Evolutionary conservation across 1,284 basidiomycete species (phyloP).

Genomic region (Austroboletus niveus): DNA sequence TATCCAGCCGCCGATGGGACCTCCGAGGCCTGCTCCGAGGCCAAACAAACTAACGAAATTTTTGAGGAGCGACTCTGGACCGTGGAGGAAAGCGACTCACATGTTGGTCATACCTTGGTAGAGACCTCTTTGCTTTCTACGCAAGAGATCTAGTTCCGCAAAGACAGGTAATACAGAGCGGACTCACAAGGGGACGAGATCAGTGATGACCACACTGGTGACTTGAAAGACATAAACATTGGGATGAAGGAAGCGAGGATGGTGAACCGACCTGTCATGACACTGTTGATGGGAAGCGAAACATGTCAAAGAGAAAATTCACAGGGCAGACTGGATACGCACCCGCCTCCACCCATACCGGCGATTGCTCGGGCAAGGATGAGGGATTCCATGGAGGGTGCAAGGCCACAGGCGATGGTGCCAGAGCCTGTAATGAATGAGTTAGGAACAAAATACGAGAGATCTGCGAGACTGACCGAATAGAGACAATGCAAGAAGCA

Average conservation of each 20-base stretch:
- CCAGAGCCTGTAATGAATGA: slow-evolving; percentile 56
- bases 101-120: slow-evolving; percentile 90
- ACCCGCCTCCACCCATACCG: slow-evolving; percentile 90
- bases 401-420: slow-evolving; percentile 79
- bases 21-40: slow-evolving; percentile 79
- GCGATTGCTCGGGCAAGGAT: slow-evolving; percentile 81
- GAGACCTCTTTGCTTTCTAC: slow-evolving; percentile 78
- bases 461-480: slow-evolving; percentile 57
- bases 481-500: slow-evolving; percentile 76
- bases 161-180: background rate
- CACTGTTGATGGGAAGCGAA: slow-evolving; percentile 39
- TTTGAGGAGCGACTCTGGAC: slow-evolving; percentile 9
- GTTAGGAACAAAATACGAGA: slow-evolving; percentile 18
- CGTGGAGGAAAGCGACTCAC: slow-evolving; percentile 40
- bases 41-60: slow-evolving; percentile 59
- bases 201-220: slow-evolving; percentile 72
- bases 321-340: slow-evolving; percentile 20
- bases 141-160: background rate
- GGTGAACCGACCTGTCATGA: slow-evolving; percentile 72
- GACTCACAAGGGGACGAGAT: slow-evolving; percentile 78
- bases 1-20: slow-evolving; percentile 86
- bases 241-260: slow-evolving; percentile 6
- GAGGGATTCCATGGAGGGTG: slow-evolving; percentile 79
- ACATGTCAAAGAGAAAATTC: background rate
- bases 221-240: slow-evolving; percentile 45